Evolutionary conservation across 345 rosid species (phyloP).

Genomic region (Camelina neglecta): DNA sequence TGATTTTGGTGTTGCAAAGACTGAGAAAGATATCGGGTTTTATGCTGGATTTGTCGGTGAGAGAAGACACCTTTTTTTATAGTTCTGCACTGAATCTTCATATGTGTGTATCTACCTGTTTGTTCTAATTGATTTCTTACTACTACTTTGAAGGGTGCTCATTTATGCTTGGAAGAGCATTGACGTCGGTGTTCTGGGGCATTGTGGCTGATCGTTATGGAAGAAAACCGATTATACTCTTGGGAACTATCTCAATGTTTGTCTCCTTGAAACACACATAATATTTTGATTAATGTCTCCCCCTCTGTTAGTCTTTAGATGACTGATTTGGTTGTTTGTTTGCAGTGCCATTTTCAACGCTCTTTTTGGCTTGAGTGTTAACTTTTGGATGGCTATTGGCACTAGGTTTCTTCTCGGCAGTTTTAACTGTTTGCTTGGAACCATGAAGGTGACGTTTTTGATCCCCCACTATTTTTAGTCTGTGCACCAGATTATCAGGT

Average conservation of each 20-base stretch:
- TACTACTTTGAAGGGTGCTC: conserved; percentile 61
- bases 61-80: conserved; percentile 39
- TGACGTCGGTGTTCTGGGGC: conserved; percentile 92
- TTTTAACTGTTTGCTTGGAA: conserved; percentile 89
- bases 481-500: background rate
- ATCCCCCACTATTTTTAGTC: background rate
- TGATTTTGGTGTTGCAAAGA: conserved; percentile 76
- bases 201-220: conserved; percentile 86
- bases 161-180: conserved; percentile 91
- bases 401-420: conserved; percentile 89
- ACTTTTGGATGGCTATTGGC: conserved; percentile 87
- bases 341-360: conserved; percentile 85
- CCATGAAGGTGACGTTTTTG: conserved; percentile 67
- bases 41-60: conserved; percentile 93
- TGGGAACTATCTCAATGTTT: conserved; percentile 77
- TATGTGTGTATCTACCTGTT: background rate
- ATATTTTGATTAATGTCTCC: background rate
- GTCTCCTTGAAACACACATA: conserved; percentile 28
- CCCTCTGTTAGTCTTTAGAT: background rate
- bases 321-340: background rate
- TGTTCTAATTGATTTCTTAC: conserved; percentile 32
- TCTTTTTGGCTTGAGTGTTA: conserved; percentile 81
- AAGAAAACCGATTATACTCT: conserved; percentile 78
- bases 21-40: conserved; percentile 85
- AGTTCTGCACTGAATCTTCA: background rate